A percentile compares a stretch with the other conserved stretches of the same genome.
These are phyloP conservation scores for Torulaspora delbrueckii DNA, from an alignment of 805 yeast genomes.

Conservation along the genomic window DNA sequence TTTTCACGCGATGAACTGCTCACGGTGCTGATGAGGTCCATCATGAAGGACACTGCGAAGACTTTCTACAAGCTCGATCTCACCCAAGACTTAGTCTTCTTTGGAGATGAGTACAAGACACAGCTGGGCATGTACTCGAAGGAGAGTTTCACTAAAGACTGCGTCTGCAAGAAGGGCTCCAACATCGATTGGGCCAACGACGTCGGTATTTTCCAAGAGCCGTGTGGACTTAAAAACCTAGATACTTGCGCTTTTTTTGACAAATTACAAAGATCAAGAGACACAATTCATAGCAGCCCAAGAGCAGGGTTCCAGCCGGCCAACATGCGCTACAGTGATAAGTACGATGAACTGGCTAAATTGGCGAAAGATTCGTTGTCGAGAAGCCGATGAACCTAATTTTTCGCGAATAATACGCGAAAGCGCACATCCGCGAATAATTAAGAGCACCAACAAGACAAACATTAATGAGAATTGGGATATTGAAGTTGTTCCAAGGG, in stretches of 20 bases:
- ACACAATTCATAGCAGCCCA: constrained; percentile 6
- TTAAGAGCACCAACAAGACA: neutral
- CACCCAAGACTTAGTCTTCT: constrained; percentile 25
- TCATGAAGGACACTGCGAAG: constrained; percentile 25
- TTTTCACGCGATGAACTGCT: constrained; percentile 26
- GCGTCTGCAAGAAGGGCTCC: neutral
- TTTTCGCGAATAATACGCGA: constrained; percentile 5
- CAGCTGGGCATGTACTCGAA: constrained; percentile 17
- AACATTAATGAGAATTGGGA: neutral
- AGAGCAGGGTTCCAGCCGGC: constrained; percentile 4
- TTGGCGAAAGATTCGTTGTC: constrained; percentile 5
- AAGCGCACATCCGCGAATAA: constrained; percentile 3
- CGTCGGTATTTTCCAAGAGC: constrained; percentile 22
- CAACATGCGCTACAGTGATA: constrained; percentile 7
- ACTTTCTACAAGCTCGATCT: constrained; percentile 31
- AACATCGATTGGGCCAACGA: constrained; percentile 25
- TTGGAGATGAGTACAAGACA: constrained; percentile 26
- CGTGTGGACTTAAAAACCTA: constrained; percentile 9
- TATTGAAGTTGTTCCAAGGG: neutral
- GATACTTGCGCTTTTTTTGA: constrained; percentile 18
- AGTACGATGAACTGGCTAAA: constrained; percentile 6
- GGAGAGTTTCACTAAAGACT: constrained; percentile 6
- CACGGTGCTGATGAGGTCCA: constrained; percentile 28
- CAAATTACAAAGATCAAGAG: constrained; percentile 14
- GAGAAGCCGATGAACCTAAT: neutral